Base-by-base conservation (phyloP, 192 early-diverging fungal species). In the Diversispora eburnea region DNA sequence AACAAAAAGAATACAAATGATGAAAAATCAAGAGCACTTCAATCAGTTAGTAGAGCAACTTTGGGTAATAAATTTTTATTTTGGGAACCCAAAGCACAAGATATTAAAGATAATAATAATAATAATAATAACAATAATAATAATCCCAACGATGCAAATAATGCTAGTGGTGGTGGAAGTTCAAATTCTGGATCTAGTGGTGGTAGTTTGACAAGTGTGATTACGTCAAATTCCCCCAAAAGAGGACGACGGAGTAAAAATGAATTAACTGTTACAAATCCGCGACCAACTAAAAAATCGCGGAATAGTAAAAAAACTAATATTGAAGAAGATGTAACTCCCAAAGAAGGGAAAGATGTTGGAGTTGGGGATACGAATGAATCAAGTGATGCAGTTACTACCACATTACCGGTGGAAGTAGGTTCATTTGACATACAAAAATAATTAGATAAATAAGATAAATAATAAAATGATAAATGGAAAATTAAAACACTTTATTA, bases 41-140 rank as follows among this genome's bases (percentile, higher is more conserved):
- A 41, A 9, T 42, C 61, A 5, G 42, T 17, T 8, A 45, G 39
- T 15, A 45, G 61, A 46, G 42, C 41, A 8, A 63, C 61, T 45
- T 63, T 63, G n/a, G 61, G 61, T n/a, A 63, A 63, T 63, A 63
- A 41, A 8, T 63, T 63, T 43, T 45, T 63, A 3, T 33, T 63
- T 45, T 63, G 45, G 15, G 61, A 63, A 63, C 61, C 61, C 8
- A 63, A 63, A 63, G 9, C 43, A 1, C 12, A 7, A 45, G 39
- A 63, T 1, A 13, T 4, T 43, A 17, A 63, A 9, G 61, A 63
- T n/a, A 9, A n/a, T 63, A 41, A 43, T n/a, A 41, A 41, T 45
- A 63, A 20, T 59, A 59, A 25, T 41, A 62, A 62, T 51, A 51
- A 51, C 5, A 51, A 51, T 51, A 51, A 51, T 51, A 51, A 51